A percentile compares a stretch with the other conserved stretches of the same genome.
Conservation (phyloP, 768 basidiomycete species). For the Cyclocybe aegerita region DNA sequence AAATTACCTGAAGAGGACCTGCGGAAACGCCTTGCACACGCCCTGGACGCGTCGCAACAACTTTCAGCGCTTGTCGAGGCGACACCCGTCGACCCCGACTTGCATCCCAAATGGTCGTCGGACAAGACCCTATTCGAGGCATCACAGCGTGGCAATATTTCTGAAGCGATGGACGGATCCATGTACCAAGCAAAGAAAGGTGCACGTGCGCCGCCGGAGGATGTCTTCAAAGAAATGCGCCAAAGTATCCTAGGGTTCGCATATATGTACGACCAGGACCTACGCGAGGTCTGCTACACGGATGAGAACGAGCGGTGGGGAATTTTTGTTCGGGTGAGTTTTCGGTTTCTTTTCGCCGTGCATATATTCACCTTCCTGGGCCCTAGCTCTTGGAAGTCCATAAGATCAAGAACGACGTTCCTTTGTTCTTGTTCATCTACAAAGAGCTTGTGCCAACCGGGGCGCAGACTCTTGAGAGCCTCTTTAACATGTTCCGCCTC, state of each 20-base stretch:
- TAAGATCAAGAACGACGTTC: conserved; percentile 18
- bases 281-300: conserved; percentile 18
- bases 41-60: conserved; percentile 28
- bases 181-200: conserved; percentile 13
- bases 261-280: conserved; percentile 15
- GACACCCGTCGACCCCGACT: conserved; percentile 12
- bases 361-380: neutral
- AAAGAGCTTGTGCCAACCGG: conserved; percentile 18
- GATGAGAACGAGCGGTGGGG: conserved; percentile 20
- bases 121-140: conserved; percentile 17
- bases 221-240: conserved; percentile 31
- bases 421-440: conserved; percentile 26
- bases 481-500: conserved; percentile 10
- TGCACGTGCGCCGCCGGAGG: conserved; percentile 17
- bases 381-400: conserved; percentile 24
- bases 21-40: conserved; percentile 18
- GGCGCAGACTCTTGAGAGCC: conserved; percentile 12
- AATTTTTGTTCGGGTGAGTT: conserved; percentile 23
- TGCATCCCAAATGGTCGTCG: conserved; percentile 15
- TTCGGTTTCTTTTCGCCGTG: neutral
- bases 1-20: conserved; percentile 26
- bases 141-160: conserved; percentile 20
- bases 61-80: conserved; percentile 16
- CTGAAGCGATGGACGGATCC: conserved; percentile 17
- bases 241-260: conserved; percentile 25